Percentiles rank a stretch among this genome's conserved stretches.
Evolutionary conservation across 2,329 filamentous ascomycete genomes (phyloP).

Genomic region (Orbilia quercus): DNA sequence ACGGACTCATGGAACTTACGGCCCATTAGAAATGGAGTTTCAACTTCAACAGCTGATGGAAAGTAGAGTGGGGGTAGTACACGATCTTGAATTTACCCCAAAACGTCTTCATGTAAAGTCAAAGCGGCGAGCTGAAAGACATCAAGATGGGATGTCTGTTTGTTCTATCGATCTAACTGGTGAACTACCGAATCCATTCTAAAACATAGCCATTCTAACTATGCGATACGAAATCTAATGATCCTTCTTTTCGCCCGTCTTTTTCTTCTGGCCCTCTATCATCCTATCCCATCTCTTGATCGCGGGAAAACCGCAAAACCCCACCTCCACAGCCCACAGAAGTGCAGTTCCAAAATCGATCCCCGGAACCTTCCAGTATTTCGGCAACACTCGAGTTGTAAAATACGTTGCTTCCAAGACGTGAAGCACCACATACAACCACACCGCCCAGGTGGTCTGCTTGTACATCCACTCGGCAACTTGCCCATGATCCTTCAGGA

Average conservation of each 20-base stretch:
- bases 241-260: conserved; percentile 39
- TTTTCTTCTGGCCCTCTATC: conserved; percentile 27
- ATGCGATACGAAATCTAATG: conserved; percentile 11
- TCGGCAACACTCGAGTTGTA: conserved; percentile 5
- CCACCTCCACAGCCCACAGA: conserved; percentile 30
- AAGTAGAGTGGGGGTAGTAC: too few species aligned
- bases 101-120: too few species aligned
- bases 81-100: too few species aligned
- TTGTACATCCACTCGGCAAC: conserved; percentile 35
- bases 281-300: conserved; percentile 41
- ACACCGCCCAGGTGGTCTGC: conserved; percentile 21
- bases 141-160: too few species aligned
- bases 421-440: conserved; percentile 29
- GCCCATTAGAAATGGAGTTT: too few species aligned
- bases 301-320: conserved; percentile 26
- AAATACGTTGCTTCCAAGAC: conserved; percentile 29
- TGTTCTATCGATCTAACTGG: not conserved
- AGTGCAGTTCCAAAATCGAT: conserved; percentile 19
- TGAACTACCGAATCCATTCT: too few species aligned
- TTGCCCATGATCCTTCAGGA: conserved; percentile 25
- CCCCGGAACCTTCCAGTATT: conserved; percentile 41
- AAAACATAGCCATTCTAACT: too few species aligned
- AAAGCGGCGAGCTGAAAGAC: too few species aligned
- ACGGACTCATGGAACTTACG: too few species aligned
- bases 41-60: too few species aligned